Conservation (phyloP, 176 grass and related monocot genomes). For the Pontederia crassipes region DNA sequence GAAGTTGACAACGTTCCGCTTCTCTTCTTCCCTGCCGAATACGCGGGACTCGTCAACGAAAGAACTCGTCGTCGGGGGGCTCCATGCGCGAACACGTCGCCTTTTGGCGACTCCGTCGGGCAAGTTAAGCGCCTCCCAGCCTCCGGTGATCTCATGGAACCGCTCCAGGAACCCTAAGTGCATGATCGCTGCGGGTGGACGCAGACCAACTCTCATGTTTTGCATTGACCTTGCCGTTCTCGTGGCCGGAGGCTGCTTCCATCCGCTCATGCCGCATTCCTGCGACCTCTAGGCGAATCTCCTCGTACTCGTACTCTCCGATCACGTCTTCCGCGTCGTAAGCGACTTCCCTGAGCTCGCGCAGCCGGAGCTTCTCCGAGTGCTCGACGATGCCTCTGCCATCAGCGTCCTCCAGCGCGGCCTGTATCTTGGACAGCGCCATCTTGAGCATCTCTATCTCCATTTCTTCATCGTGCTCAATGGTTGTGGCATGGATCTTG, state of each 20-base stretch:
- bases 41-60: conserved; percentile 23
- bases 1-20: conserved; percentile 5
- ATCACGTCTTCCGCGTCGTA: conserved; percentile 18
- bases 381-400: conserved; percentile 7
- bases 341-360: conserved; percentile 22
- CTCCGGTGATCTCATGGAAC: no score
- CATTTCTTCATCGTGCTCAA: background rate
- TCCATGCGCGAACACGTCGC: no score
- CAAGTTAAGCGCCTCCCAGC: no score
- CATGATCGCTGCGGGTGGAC: no score
- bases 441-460: conserved; percentile 17
- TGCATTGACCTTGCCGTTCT: no score
- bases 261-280: background rate
- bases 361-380: conserved; percentile 6
- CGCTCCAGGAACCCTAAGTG: no score
- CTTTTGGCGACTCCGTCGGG: no score
- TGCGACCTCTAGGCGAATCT: conserved; percentile 1
- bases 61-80: conserved; percentile 1
- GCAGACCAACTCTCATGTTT: no score
- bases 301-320: conserved; percentile 25
- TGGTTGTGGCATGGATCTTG: no score
- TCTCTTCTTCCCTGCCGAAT: conserved; percentile 30
- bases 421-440: conserved; percentile 10
- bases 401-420: conserved; percentile 3
- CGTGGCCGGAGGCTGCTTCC: no score